phyloP scores from a whole-genome alignment of 2,329 filamentous ascomycete species.

The Monosporascus sp. region DNA sequence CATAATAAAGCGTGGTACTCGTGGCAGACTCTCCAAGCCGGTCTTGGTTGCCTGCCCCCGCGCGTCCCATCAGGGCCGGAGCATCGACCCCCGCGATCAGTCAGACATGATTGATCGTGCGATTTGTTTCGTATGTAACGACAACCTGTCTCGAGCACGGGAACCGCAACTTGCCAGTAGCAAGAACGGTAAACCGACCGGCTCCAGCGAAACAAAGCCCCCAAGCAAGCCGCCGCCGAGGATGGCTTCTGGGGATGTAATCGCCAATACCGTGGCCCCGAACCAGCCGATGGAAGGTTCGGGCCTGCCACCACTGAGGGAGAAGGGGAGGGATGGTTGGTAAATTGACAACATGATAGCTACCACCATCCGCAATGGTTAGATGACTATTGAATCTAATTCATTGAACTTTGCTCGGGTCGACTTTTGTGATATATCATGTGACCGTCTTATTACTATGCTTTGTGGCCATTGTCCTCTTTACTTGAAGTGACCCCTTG shows the following conservation, averaged over 20 bases:
- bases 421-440: not conserved
- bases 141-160: constrained; percentile 18
- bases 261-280: constrained; percentile 3
- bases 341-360: constrained; percentile 10
- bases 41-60: constrained; percentile 31
- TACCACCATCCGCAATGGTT: constrained; percentile 24
- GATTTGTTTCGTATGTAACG: constrained; percentile 25
- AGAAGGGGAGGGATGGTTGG: not conserved
- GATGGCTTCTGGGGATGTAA: constrained; percentile 3
- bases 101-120: constrained; percentile 14
- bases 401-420: constrained; percentile 14
- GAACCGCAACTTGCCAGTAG: constrained; percentile 5
- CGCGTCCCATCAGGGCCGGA: constrained; percentile 43
- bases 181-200: constrained; percentile 7
- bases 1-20: constrained; percentile 24
- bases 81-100: constrained; percentile 42
- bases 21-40: constrained; percentile 34
- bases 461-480: not conserved
- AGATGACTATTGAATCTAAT: constrained; percentile 46
- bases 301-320: constrained; percentile 3
- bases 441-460: not conserved
- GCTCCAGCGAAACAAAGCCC: constrained; percentile 18
- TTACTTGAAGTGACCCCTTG: too few relatives aligned
- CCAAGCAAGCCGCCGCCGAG: not conserved
- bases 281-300: constrained; percentile 7